phyloP scores from a whole-genome alignment of 495 filamentous ascomycete species.

The Geopyxis carbonaria region DNA sequence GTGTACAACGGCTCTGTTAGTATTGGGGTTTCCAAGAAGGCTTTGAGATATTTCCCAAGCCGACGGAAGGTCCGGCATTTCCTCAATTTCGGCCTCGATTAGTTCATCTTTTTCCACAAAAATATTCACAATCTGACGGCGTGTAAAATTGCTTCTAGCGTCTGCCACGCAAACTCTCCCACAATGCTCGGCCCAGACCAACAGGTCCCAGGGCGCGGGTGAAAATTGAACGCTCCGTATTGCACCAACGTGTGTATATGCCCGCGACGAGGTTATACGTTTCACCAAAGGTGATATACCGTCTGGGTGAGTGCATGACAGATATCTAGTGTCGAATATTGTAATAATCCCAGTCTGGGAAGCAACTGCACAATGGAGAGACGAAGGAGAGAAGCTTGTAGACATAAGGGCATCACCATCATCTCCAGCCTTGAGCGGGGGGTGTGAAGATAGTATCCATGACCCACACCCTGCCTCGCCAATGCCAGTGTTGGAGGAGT shows the following conservation, averaged over 20 bases:
- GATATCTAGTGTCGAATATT: conserved; percentile 40
- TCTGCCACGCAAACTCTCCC: conserved; percentile 74
- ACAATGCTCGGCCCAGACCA: conserved; percentile 85
- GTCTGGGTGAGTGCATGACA: conserved; percentile 33
- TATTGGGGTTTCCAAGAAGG: neutral
- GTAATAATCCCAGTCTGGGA: conserved; percentile 57
- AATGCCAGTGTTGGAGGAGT: conserved; percentile 24
- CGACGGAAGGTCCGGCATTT: neutral
- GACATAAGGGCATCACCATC: conserved; percentile 39
- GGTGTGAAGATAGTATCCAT: conserved; percentile 24
- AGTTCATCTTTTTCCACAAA: conserved; percentile 21
- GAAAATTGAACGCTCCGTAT: conserved; percentile 83
- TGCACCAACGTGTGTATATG: conserved; percentile 48
- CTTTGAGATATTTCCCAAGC: conserved; percentile 4
- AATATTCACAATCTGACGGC: conserved; percentile 44
- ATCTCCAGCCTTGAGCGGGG: conserved; percentile 20
- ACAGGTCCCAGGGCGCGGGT: conserved; percentile 73
- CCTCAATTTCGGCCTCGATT: conserved; percentile 16
- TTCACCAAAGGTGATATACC: conserved; percentile 28
- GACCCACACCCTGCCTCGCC: conserved; percentile 25
- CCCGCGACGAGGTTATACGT: conserved; percentile 40
- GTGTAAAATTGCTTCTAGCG: conserved; percentile 54
- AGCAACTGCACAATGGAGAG: conserved; percentile 49
- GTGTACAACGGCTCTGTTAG: conserved; percentile 9
- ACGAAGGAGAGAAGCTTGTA: conserved; percentile 53